Conservation (phyloP, 345 rosid genomes). For the Rhodomyrtus tomentosa region DNA sequence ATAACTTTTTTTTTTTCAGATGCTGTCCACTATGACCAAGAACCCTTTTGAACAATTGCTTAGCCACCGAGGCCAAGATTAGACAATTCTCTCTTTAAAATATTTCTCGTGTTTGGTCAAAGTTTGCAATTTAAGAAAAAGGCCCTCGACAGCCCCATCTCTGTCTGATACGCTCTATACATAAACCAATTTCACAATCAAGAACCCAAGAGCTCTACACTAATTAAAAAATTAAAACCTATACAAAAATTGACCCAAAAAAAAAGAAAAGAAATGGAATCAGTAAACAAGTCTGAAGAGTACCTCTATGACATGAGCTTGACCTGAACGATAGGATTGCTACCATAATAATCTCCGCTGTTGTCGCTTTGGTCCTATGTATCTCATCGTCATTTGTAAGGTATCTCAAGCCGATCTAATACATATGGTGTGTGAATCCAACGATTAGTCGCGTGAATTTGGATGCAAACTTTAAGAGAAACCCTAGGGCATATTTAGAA, state of each 20-base stretch:
- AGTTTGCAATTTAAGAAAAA: neutral
- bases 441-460: neutral
- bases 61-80: neutral
- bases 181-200: neutral
- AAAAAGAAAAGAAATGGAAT: neutral
- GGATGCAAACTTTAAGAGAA: neutral
- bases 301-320: neutral
- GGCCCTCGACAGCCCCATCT: neutral
- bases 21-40: neutral
- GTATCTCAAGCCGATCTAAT: neutral
- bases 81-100: neutral
- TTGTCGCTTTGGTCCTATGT: neutral
- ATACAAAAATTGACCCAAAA: neutral
- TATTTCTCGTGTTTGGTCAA: neutral
- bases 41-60: neutral
- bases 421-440: neutral
- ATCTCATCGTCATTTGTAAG: neutral
- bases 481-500: neutral
- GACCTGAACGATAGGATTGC: neutral
- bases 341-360: neutral
- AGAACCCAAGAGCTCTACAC: neutral
- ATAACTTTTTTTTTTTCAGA: neutral
- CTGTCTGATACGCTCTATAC: neutral
- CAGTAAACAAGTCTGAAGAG: neutral
- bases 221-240: neutral